Evolutionary conservation across 306 rosid species (phyloP).

Genomic region (Albizia julibrissin): DNA sequence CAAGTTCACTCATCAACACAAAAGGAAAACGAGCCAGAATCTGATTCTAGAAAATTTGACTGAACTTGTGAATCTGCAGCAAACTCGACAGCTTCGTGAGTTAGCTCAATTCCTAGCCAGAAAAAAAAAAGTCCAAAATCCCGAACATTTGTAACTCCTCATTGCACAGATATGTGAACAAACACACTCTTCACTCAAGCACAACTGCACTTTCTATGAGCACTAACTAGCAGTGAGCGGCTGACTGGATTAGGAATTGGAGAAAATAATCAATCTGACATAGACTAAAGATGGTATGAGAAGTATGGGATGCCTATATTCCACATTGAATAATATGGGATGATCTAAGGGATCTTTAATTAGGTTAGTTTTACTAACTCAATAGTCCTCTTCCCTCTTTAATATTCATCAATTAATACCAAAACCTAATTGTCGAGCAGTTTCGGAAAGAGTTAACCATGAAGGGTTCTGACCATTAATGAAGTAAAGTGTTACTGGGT

Average conservation of each 20-base stretch:
- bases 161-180: neutral
- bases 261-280: constrained; percentile 2
- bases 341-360: neutral
- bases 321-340: neutral
- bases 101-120: neutral
- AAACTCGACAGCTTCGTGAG: neutral
- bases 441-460: neutral
- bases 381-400: neutral
- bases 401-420: neutral
- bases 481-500: neutral
- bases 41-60: neutral
- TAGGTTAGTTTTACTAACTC: neutral
- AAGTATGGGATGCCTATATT: neutral
- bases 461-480: neutral
- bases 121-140: neutral
- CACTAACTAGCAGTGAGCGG: neutral
- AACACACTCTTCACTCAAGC: neutral
- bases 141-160: neutral
- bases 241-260: neutral
- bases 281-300: neutral
- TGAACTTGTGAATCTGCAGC: neutral
- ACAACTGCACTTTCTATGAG: neutral
- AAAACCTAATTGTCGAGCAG: neutral
- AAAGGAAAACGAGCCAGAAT: neutral
- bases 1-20: neutral